A percentile compares a stretch with the other conserved stretches of the same genome.
Conservation (phyloP, 495 filamentous ascomycete species). For the Penicillium malachiteum region DNA sequence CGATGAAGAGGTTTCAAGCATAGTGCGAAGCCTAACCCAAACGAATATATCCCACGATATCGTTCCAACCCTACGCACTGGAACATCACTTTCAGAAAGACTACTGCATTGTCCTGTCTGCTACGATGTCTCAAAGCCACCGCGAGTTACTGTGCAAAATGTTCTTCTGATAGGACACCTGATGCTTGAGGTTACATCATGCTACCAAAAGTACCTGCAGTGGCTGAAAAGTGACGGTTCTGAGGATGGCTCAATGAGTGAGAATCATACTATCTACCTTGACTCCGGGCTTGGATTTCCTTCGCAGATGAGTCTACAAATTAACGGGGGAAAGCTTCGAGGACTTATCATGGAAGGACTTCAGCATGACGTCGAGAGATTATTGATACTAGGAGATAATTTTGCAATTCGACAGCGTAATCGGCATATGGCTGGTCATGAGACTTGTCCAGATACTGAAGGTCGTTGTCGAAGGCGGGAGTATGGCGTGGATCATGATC, state of each 20-base stretch:
- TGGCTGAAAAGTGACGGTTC: slow-evolving; percentile 21
- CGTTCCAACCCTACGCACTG: slow-evolving; percentile 19
- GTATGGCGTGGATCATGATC: slow-evolving; percentile 19
- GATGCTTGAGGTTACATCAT: slow-evolving; percentile 25
- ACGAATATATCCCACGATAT: slow-evolving; percentile 18
- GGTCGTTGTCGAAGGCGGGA: slow-evolving; percentile 24
- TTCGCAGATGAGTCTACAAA: slow-evolving; percentile 14
- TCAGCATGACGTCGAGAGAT: slow-evolving; percentile 16
- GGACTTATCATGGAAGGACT: slow-evolving; percentile 22
- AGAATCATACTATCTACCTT: slow-evolving; percentile 17
- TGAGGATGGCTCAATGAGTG: slow-evolving; percentile 10
- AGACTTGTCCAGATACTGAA: slow-evolving; percentile 18
- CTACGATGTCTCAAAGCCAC: slow-evolving; percentile 29
- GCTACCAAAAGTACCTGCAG: slow-evolving; percentile 23
- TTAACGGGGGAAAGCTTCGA: slow-evolving; percentile 17
- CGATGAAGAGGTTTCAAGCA: slow-evolving; percentile 24
- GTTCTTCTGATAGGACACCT: slow-evolving; percentile 26
- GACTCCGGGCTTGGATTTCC: slow-evolving; percentile 15
- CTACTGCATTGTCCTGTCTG: slow-evolving; percentile 23
- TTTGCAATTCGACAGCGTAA: slow-evolving; percentile 26
- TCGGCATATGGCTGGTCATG: slow-evolving; percentile 26
- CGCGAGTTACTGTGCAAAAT: slow-evolving; percentile 27
- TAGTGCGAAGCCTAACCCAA: slow-evolving; percentile 19
- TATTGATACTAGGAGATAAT: slow-evolving; percentile 11
- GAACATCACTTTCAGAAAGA: slow-evolving; percentile 16